A percentile compares a stretch with the other conserved stretches of the same genome.
Conservation (phyloP, 352 stramenopile species). For the Globisporangium okanoganense region DNA sequence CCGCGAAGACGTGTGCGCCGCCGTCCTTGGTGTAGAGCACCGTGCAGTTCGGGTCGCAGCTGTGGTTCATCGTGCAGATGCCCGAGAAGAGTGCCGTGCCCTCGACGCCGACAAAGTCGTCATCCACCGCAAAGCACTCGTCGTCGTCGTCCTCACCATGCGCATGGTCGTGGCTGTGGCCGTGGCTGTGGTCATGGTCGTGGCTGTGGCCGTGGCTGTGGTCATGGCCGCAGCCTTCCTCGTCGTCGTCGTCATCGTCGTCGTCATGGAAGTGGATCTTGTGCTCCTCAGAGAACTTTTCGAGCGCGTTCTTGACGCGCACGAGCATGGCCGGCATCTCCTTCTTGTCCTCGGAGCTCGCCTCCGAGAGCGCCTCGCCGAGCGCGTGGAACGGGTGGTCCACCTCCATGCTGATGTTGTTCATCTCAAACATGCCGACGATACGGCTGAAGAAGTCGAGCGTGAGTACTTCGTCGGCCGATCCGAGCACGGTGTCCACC, state of each 20-base stretch:
- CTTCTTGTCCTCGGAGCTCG: conserved; percentile 53
- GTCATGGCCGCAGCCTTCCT: conserved; percentile 26
- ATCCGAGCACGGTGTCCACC: conserved; percentile 39
- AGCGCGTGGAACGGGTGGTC: conserved; percentile 79
- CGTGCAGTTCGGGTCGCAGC: conserved; percentile 91
- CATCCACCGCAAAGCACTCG: conserved; percentile 38
- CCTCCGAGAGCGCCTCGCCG: conserved; percentile 52
- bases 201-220: conserved; percentile 23
- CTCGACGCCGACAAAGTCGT: conserved; percentile 93
- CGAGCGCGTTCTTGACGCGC: conserved; percentile 58
- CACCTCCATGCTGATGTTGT: conserved; percentile 94
- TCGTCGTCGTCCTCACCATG: conserved; percentile 41
- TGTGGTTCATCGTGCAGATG: conserved; percentile 97
- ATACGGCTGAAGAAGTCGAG: conserved; percentile 85
- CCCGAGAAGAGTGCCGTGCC: conserved; percentile 92
- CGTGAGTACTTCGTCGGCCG: conserved; percentile 52
- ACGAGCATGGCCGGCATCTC: conserved; percentile 58
- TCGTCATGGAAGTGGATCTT: conserved; percentile 33
- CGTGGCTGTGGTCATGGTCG: conserved; percentile 26
- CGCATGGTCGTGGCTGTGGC: conserved; percentile 13
- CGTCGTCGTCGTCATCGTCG: conserved; percentile 20
- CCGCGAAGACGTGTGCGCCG: conserved; percentile 63
- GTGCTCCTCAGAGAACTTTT: conserved; percentile 68
- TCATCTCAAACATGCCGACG: conserved; percentile 97
- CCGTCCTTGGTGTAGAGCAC: conserved; percentile 87